Evolutionary conservation across 1,284 basidiomycete genomes (phyloP), one percentile per base, ranked within the genome.

Genomic region (Earliella scabrosa): DNA sequence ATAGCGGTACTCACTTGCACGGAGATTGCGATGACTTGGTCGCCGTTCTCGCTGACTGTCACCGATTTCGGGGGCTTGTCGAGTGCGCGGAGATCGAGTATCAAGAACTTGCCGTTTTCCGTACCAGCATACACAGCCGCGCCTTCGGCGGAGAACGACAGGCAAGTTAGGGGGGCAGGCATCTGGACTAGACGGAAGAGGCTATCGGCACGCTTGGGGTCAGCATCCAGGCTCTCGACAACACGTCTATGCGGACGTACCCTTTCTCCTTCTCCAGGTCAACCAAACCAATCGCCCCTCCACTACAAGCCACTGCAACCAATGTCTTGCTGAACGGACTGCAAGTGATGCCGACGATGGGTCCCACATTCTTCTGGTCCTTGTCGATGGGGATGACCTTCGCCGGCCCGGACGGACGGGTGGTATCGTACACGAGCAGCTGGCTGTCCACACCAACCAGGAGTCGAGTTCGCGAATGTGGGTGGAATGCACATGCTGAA

Each of bases 251-350:
- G 35, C 41, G 31, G 35, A 72, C 82, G 45, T 61, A 89, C 87
- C 81, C 80, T 64, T 84, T 86, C 59, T 90, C 88, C 68, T 89
- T 90, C 50, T 90, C 87, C 26, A 91, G 67, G 65, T 91, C 88
- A 44, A 90, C 71, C 8, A 90, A 74, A 4, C 71, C 76, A 13
- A 89, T 75, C 31, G 73, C 72, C 0, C 86, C 86, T 4, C 71
- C 74, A n/a, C 77, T 73, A 43, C 79, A 84, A 1, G 78, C 81
- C 34, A 79, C 77, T 9, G 84, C 84, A 14, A 87, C 75, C 38
- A 90, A 72, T 1, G 83, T 86, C 71, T 86, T 88, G 70, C 87
- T 90, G 69, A 88, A 90, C 5, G 88, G 86, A 57, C 88, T 90
- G 61, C 81, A 83, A 7, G 83, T 73, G 16, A 90, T 71, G 6